Base-by-base conservation (phyloP, 345 rosid species). In the Jatropha curcas region DNA sequence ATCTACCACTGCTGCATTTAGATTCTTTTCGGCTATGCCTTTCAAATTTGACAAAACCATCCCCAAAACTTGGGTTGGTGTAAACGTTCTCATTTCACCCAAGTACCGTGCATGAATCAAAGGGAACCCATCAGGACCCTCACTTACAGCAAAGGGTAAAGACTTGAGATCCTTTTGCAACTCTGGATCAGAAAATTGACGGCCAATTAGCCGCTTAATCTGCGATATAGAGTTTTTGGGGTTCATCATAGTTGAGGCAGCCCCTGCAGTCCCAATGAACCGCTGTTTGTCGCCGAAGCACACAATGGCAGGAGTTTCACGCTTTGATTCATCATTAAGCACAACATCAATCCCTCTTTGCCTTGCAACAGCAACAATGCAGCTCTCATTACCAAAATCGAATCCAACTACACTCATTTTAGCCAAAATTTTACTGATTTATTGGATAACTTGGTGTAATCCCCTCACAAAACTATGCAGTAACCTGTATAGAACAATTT, bases 341-440 rank as follows among this genome's bases (percentile, higher is more conserved):
- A 95, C 99, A 3, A 95, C 99, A 68, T 95, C 99, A 53, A 95
- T 95, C 57, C 99, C 98, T 77, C 99, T 88, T 74, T 95, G 99
- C 84, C 99, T 86, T 0, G 99, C 99, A 71, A 95, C 99, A 43
- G 99, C 99, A 51, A 96, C 99, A 76, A 93, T 79, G 78, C 98
- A 83, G 71, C 86, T 96, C 86, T 96, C 99, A 61, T 96, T 96
- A 50, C 99, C 99, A 56, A 93, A 87, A 81, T 96, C 99, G 80
- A 96, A 93, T 28, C 99, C 99, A 13, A 93, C 97, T 58, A 96
- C 99, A 19, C 99, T 96, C 99, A 96, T 96, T 67, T 70, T 90
- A 22, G 45, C 50, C 24, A 59, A 59, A 35, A 65, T 43, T 60
- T n/a, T 35, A 60, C 56, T 16, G 10, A 64, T 56, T 41, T 69